Base-by-base conservation (phyloP, 2,329 filamentous ascomycete genomes). In the Hypoxylon sp. region DNA sequence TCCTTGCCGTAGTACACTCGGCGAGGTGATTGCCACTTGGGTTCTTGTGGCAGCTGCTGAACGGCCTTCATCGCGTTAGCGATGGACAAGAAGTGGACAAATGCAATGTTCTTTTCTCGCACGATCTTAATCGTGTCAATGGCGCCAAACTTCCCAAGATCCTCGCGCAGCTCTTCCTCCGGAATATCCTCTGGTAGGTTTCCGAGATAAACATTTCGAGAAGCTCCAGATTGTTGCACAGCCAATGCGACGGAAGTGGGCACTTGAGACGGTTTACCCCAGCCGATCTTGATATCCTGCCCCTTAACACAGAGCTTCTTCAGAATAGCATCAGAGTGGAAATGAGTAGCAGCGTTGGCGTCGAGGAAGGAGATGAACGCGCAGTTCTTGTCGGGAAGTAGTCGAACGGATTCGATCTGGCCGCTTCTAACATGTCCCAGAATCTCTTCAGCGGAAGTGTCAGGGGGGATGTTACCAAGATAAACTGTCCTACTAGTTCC, bases 1-100 rank as follows among this genome's bases (percentile, higher is more conserved):
- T 99, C 96, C 84, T 99, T 99, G 80, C 96, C 96, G 75, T 99
- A 99, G 85, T 97, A 98, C 9, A 99, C 96, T 55, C 96, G 92
- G 70, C 93, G 92, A 54, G 96, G 96, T 7, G 93, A 88, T 79
- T 97, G 94, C 96, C 96, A 99, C 81, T 97, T 97, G 36, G 92
- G 84, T 80, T 99, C 96, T 79, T 98, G 95, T 9, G 96, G 96
- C 64, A 99, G 88, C 79, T 98, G 95, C 11, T 93, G 91, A 54
- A 99, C 96, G 20, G 96, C 95, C 84, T 99, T 99, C 87, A 98
- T 96, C 53, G 96, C 96, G 77, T 98, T 97, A 76, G 93, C 92
- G 75, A 99, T 97, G 14, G 75, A 98, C 68, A 99, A 82, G 81
- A 97, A 99, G 79, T 99, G 96, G 57, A 99, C 91, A 77, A 99